phyloP scores from a whole-genome alignment of 805 yeast genomes.

The Ogataea salicorniae region DNA sequence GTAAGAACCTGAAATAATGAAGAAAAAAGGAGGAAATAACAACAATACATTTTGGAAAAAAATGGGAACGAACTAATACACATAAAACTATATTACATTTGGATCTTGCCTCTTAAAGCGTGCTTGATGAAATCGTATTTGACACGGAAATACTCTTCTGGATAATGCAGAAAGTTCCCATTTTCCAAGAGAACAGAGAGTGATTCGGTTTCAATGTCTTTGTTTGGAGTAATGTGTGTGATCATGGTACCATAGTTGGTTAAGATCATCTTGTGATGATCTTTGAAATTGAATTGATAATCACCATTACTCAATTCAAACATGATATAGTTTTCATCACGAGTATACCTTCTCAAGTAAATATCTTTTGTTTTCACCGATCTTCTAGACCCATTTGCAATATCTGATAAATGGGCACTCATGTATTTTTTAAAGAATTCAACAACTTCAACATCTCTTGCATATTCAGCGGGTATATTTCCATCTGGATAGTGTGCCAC shows the following conservation, averaged over 20 bases:
- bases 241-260: constrained; percentile 71
- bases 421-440: constrained; percentile 87
- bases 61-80: constrained; percentile 17
- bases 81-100: constrained; percentile 12
- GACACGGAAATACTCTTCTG: constrained; percentile 41
- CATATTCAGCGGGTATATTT: constrained; percentile 42
- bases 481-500: constrained; percentile 41
- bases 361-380: constrained; percentile 52
- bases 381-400: constrained; percentile 54
- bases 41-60: constrained; percentile 12
- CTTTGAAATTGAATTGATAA: constrained; percentile 91
- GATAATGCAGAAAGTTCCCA: constrained; percentile 37
- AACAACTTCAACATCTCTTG: constrained; percentile 77
- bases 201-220: constrained; percentile 65
- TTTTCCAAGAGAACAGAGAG: constrained; percentile 42
- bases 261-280: constrained; percentile 84
- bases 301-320: constrained; percentile 91
- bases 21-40: constrained; percentile 15
- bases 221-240: constrained; percentile 76
- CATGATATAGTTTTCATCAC: constrained; percentile 79
- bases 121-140: constrained; percentile 57
- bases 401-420: constrained; percentile 84
- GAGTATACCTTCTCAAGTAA: constrained; percentile 75
- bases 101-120: constrained; percentile 45
- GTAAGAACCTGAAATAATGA: not conserved